Evolutionary conservation across 495 filamentous ascomycete species (phyloP).

Genomic region (Lindgomyces ingoldianus): DNA sequence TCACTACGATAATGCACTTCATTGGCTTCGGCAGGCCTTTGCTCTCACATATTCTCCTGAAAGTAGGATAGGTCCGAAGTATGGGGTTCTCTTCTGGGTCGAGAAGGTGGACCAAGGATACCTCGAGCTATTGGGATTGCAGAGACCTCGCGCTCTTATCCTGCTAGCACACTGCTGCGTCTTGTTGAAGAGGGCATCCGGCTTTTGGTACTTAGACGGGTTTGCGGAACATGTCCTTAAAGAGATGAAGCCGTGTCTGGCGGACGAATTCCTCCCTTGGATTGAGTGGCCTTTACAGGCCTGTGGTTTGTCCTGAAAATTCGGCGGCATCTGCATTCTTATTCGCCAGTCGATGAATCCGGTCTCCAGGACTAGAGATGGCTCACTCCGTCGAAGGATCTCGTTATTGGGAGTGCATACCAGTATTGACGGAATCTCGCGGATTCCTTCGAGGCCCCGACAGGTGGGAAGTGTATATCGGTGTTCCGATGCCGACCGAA

Average conservation of each 20-base stretch:
- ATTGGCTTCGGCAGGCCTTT: constrained; percentile 29
- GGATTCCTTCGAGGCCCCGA: no score
- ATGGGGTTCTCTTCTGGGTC: constrained; percentile 10
- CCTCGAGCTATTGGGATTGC: constrained; percentile 12
- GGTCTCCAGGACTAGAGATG: no score
- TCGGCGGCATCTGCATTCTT: no score
- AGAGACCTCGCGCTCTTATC: constrained; percentile 12
- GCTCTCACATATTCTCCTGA: neutral
- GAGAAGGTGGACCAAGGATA: constrained; percentile 5
- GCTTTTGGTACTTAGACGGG: constrained; percentile 23
- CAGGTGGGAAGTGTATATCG: no score
- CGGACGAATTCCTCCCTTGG: constrained; percentile 21
- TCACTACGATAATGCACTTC: constrained; percentile 10
- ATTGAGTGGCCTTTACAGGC: constrained; percentile 23
- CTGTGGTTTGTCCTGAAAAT: constrained; percentile 8
- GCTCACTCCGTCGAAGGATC: no score
- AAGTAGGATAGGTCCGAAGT: constrained; percentile 10
- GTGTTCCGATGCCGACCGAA: no score
- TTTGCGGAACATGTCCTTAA: constrained; percentile 10
- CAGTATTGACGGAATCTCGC: no score
- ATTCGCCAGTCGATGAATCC: no score
- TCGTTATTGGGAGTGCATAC: no score
- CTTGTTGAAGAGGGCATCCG: constrained; percentile 9
- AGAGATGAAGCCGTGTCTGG: constrained; percentile 15
- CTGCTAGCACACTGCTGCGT: constrained; percentile 19